Base-by-base conservation (phyloP, 2,329 filamentous ascomycete species). In the Chrysosporium keratinophilum region DNA sequence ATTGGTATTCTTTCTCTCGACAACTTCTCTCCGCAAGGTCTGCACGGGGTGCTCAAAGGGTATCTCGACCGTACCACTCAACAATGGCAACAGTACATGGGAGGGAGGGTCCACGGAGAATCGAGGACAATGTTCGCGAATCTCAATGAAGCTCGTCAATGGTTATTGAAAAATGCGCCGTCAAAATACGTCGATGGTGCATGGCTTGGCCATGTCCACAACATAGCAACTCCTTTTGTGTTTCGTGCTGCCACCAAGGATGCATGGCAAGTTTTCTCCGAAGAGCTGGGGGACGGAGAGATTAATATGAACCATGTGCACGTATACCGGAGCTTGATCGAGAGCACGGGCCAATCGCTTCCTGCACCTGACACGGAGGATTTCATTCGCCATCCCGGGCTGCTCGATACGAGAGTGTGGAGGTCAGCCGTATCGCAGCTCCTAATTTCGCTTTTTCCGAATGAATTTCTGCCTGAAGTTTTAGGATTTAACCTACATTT, bases 401-500 rank as follows among this genome's bases (percentile, higher is more conserved):
- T 65, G 35, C 58, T 65, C 12, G 61, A 67, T 34, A 54, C 56
- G 41, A 56, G 56, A 6, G 58, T 63, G 5, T 78, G 75, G 74
- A 71, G 70, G 62, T 65, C 72, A 0, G 74, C 71, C 5, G 61
- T 75, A 4, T 65, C 67, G 1, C 76, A 78, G 51, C 57, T 77
- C 3, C 64, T 73, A 2, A 65, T 78, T 9, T 76, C 74, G 0
- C 64, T 78, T 0, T 78, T 75, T 37, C 72, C 74, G 1, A 57
- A 74, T 35, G 70, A 77, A 6, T 76, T 77, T 56, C 56, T 78
- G 1, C 75, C 75, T 0, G 76, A 78, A 60, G 72, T 75, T 3
- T 61, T 78, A 2, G 74, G 76, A 1, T 78, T 76, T 59, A 78
- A 76, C 57, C 65, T 78, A 63, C 69, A 74, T 23, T 78, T 71